Base-by-base conservation (phyloP, 2,329 filamentous ascomycete species). In the Monosporascus sp. region DNA sequence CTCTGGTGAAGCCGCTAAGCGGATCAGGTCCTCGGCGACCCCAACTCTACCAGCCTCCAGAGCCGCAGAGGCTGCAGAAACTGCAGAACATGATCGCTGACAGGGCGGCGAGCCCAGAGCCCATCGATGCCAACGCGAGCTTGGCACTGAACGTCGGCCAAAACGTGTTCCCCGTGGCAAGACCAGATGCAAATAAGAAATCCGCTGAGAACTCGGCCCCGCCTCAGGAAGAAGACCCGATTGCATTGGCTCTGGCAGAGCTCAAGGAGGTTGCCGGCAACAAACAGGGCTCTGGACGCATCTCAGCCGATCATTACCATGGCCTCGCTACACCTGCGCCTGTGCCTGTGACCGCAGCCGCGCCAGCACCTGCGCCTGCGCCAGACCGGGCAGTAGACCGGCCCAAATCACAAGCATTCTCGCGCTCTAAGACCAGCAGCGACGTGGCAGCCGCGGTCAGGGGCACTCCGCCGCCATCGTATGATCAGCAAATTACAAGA, bases 221-320 rank as follows among this genome's bases (percentile, higher is more conserved):
- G 60, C 76, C 78, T 36, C 85, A 89, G 27, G 86, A 90, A 24
- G 71, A 80, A 17, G 94, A 99, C 64, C 94, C 94, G 0, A 96
- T 99, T 65, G 94, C 93, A 3, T 82, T 89, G 62, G 95, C 94
- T 24, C 78, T 99, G 7, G 94, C 93, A 11, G 93, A 99, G 64
- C 79, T 99, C 37, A 97, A 96, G 73, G 90, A 87, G 1, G 88
- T 92, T 5, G 79, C 77, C 1, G 77, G 88, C 14, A 81, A 77
- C 17, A 97, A 97, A 71, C 87, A 92, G 61, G 82, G 90, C 6
- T 86, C 85, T 3, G 79, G 82, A 48, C 84, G 95, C n/a, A 84
- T 96, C 55, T 96, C 94, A n/a, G 94, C 92, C 18, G 95, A 99
- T 69, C 85, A 89, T 55, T 97, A 96, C 70, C 90, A 95, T 65